Percentiles rank a stretch among this genome's conserved stretches.
Conservation (phyloP, 78 protist species). For the Dictyostelium purpureum region DNA sequence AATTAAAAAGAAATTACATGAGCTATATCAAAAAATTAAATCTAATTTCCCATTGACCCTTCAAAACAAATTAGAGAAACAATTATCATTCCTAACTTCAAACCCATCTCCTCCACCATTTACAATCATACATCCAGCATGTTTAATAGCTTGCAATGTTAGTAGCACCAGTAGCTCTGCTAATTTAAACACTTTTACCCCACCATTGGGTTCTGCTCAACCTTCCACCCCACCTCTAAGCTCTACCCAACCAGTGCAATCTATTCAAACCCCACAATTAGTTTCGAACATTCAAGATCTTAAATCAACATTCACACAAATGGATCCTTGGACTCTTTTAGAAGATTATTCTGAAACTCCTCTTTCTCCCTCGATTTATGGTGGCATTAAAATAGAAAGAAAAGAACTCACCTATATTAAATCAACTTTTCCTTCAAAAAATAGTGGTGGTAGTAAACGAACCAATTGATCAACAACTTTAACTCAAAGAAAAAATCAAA, state of each 20-base stretch:
- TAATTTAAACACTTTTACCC: neutral
- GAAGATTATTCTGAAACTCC: constrained; percentile 73
- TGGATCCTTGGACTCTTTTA: constrained; percentile 68
- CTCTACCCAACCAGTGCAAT: neutral
- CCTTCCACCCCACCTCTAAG: neutral
- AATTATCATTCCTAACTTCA: constrained; percentile 39
- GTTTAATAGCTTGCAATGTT: no score
- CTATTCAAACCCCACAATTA: neutral
- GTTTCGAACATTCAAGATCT: constrained; percentile 29
- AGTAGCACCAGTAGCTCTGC: no score
- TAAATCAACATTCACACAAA: constrained; percentile 36
- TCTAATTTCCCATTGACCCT: neutral
- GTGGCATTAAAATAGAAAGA: constrained; percentile 65
- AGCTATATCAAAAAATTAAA: constrained; percentile 40
- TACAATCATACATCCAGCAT: constrained; percentile 38
- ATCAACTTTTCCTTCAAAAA: constrained; percentile 48
- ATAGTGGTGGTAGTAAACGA: neutral
- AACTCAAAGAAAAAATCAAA: neutral
- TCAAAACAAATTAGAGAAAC: constrained; percentile 24
- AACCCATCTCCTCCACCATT: neutral
- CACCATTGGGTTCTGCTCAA: neutral
- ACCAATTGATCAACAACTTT: neutral
- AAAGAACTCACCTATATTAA: constrained; percentile 55
- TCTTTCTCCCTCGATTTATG: constrained; percentile 39
- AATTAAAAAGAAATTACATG: constrained; percentile 41